These are phyloP conservation scores for Gastrolobium villosum DNA, from an alignment of 306 rosid genomes.

Conservation along the genomic window DNA sequence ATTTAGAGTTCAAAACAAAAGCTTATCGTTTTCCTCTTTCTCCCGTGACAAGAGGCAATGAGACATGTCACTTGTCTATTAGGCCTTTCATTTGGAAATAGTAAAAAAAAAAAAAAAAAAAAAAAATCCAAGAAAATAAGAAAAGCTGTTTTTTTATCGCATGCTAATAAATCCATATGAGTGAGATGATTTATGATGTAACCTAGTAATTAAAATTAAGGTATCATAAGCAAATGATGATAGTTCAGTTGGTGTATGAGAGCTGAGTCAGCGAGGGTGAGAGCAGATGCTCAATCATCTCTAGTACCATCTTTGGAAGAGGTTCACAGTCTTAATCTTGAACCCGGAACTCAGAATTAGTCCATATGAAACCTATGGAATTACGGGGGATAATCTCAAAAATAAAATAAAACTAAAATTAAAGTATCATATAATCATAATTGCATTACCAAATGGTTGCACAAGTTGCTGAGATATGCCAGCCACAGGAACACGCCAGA, in stretches of 20 bases:
- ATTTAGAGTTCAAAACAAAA: slow-evolving; percentile 6
- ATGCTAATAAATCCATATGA: background rate
- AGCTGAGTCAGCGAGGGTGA: no score
- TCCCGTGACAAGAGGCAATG: background rate
- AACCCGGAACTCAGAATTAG: no score
- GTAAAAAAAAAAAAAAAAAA: background rate
- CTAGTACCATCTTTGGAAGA: no score
- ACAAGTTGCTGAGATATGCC: slow-evolving; percentile 74
- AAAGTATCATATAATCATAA: slow-evolving; percentile 19
- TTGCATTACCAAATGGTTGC: slow-evolving; percentile 82
- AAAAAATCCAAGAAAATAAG: background rate
- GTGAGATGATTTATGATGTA: background rate
- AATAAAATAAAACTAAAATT: background rate
- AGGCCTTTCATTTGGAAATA: slow-evolving; percentile 6
- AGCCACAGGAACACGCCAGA: slow-evolving; percentile 90
- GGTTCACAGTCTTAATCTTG: no score
- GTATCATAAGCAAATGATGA: no score
- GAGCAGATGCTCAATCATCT: no score
- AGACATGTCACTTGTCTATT: background rate
- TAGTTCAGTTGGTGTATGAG: no score
- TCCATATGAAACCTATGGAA: no score
- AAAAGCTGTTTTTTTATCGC: background rate
- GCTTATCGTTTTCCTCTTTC: background rate
- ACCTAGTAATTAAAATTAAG: background rate
- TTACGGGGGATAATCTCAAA: no score